Evolutionary conservation across 768 basidiomycete genomes (phyloP), one percentile per base, ranked within the genome.

Genomic region (Mycena alexandri): DNA sequence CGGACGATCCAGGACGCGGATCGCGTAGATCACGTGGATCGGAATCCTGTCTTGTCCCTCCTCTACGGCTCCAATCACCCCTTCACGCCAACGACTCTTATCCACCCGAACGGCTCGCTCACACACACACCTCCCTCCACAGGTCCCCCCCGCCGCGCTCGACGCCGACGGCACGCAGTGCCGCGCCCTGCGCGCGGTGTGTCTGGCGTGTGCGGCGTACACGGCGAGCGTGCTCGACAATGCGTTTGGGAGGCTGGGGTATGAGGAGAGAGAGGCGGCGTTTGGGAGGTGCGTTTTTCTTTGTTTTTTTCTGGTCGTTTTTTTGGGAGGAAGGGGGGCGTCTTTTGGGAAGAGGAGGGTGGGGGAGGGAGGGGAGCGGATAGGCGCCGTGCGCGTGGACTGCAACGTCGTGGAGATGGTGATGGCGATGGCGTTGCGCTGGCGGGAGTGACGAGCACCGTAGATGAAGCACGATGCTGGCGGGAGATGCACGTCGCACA

Each of bases 211-310:
- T 74, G 89, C 97, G 0, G 94, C 95, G 12, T 98, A 98, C 73
- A 94, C 96, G 0, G 97, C 96, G 11, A 94, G 90, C 75, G 97
- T 99, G 38, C 85, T 98, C 63, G 98, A 99, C 75, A 98, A 98
- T 74, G 95, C 96, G 11, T 92, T 98, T 72, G 89, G 90, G 61
- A 83, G 95, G 68, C 81, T 99, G 25, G 90, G 89, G 17, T 99
- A 97, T 74, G 98, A 99, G 77, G 93, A 96, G 61, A 81, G 97
- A 61, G 98, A 99, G 82, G 90, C 89, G 5, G 96, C 97, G 36
- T 98, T 98, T 77, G 90, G 90, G 70, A 83, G 98, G 67, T 68
- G 43, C 1, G 67, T 63, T 21, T 17, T 17, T 54, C 4, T 29
- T 46, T 1, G 11, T 29, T 2, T 34, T 46, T 33, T 13, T 34